Evolutionary conservation across 2,329 filamentous ascomycete genomes (phyloP), one percentile per base, ranked within the genome.

Genomic region (Aspergillus uvarum): DNA sequence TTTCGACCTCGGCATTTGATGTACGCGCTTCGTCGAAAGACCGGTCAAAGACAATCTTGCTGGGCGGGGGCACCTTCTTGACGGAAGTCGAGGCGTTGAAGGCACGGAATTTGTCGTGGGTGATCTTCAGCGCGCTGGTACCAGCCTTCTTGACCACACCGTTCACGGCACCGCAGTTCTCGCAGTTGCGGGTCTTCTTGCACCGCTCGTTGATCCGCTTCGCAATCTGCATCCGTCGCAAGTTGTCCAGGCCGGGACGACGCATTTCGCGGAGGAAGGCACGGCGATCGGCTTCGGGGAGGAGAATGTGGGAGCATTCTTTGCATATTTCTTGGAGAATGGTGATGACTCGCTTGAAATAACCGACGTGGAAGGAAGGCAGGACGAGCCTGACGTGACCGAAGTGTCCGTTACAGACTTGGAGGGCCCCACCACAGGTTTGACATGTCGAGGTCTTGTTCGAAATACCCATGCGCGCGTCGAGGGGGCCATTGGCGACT

Each of bases 251-350:
- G 42, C 89, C 87, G 0, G 91, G 91, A 24, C 88, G 85, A 63
- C 94, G 86, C 71, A 98, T 82, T 66, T 92, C 89, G 63, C 86
- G 89, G n/a, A 97, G 81, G 67, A 89, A 96, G 3, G 82, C 79
- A 47, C 90, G 87, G 65, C 91, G 87, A 68, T 96, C 91, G 21
- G 85, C 80, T 72, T 97, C 92, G 42, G 89, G 87, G 24, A 99
- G 84, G 58, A 99, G 79, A 6, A 98, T 89, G 63, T 85, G 85
- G 24, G 91, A 91, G 74, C 95, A 99, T 72, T 93, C 88, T 80
- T 96, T 99, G 87, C 95, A 99, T 65, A 99, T 96, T 71, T 95
- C 90, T 74, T 98, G 93, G 24, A 99, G 83, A 58, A 96, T 93
- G 49, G 88, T 89, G 72, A 96, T 94, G 65, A 95, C 92, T 74